Conservation (phyloP, 495 filamentous ascomycete species). For the Cercophora scortea region DNA sequence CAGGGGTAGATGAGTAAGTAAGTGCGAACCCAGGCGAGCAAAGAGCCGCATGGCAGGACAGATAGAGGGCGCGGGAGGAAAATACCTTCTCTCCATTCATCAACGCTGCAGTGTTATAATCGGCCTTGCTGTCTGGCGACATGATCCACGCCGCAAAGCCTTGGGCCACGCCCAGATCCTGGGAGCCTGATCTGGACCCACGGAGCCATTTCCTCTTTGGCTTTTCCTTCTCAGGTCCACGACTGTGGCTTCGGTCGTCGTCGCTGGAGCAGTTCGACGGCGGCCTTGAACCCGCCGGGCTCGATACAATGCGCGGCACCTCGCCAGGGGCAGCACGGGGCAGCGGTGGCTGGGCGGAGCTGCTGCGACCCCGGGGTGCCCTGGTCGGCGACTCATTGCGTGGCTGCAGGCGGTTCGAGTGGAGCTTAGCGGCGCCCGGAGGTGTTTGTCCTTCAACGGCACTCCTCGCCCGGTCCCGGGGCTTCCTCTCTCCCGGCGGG, state of each 20-base stretch:
- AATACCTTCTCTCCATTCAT: constrained; percentile 53
- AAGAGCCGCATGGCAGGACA: not conserved
- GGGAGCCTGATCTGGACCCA: constrained; percentile 35
- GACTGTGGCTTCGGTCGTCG: constrained; percentile 18
- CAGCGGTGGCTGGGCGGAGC: constrained; percentile 29
- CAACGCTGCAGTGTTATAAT: constrained; percentile 54
- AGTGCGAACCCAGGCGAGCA: no score
- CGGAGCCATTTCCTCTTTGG: constrained; percentile 36
- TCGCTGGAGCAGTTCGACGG: constrained; percentile 17
- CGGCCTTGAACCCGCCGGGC: constrained; percentile 2
- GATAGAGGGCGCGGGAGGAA: not conserved
- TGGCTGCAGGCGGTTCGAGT: constrained; percentile 20
- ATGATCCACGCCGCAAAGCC: constrained; percentile 54
- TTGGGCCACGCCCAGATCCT: constrained; percentile 13
- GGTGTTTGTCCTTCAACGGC: no score
- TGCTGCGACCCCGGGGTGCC: constrained; percentile 26
- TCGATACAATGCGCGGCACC: constrained; percentile 20
- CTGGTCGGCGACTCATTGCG: constrained; percentile 17
- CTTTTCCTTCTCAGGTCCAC: constrained; percentile 18
- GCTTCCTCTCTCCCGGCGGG: constrained; percentile 1
- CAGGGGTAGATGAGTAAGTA: not conserved
- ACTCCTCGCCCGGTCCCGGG: not conserved
- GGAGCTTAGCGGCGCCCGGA: constrained; percentile 9
- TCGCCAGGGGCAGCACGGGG: constrained; percentile 11
- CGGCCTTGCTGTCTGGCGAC: constrained; percentile 45